These are phyloP conservation scores for Amauroascus verrucosus DNA, from an alignment of 2,329 filamentous ascomycete species.

Conservation along the genomic window DNA sequence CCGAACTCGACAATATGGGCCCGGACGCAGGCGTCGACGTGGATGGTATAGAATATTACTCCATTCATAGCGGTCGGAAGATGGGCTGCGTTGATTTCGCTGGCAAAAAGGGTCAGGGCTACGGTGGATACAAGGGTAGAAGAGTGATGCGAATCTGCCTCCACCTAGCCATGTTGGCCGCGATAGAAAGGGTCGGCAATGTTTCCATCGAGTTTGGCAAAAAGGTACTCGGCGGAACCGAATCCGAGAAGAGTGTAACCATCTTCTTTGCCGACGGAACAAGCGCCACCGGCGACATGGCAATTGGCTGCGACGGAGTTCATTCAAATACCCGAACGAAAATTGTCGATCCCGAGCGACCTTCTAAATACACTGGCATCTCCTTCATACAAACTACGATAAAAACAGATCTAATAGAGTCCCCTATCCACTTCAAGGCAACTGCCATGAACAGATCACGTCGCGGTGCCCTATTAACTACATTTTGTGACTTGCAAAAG, in stretches of 20 bases:
- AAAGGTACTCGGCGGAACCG: constrained; percentile 30
- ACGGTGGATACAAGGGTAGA: constrained; percentile 33
- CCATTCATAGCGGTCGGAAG: constrained; percentile 30
- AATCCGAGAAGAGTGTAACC: constrained; percentile 25
- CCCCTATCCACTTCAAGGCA: constrained; percentile 30
- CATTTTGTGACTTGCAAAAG: constrained; percentile 29
- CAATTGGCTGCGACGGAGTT: constrained; percentile 35
- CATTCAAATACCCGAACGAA: constrained; percentile 31
- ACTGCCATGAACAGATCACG: constrained; percentile 33
- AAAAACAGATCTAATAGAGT: constrained; percentile 19
- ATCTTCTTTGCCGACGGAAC: constrained; percentile 33
- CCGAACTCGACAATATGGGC: constrained; percentile 31
- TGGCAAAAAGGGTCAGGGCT: constrained; percentile 29
- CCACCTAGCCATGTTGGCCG: constrained; percentile 33
- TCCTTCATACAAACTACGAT: constrained; percentile 32
- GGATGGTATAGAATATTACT: constrained; percentile 34
- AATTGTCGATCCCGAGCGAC: constrained; percentile 28
- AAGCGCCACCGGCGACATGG: constrained; percentile 26
- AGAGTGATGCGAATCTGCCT: constrained; percentile 36
- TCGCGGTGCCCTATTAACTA: constrained; percentile 32
- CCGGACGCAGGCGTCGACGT: constrained; percentile 32
- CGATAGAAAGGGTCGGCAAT: constrained; percentile 28
- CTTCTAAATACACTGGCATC: constrained; percentile 34
- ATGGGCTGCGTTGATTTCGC: constrained; percentile 34
- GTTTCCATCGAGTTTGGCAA: constrained; percentile 36